Base-by-base conservation (phyloP, 2,329 filamentous ascomycete species). In the Aspergillus bombycis region DNA sequence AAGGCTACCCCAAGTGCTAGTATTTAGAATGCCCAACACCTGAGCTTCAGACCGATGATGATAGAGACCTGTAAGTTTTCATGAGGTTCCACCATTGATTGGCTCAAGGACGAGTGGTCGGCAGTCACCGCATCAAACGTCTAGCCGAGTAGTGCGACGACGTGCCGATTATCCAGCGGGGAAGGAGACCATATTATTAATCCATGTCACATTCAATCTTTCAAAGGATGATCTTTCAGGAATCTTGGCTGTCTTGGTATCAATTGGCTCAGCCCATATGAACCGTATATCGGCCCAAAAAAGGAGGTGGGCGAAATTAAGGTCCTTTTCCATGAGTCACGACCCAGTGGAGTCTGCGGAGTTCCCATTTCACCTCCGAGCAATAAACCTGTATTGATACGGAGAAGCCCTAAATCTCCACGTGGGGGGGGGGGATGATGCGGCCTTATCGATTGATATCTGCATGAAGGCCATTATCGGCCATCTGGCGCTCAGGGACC, bases 101-200 rank as follows among this genome's bases (percentile, higher is more conserved):
- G 53, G 41, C 26, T 50, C 38, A 56, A 52, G 59, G 41, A 41
- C 21, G 21, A 14, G 38, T 32, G 9, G 21, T 32, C 34, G 36
- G 50, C 34, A 58, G 57, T 52, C 45, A 52, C 21, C 12, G 28
- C 23, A 30, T 38, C n/a, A 55, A 32, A 52, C 48, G 48, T 32
- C 19, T 52, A 52, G 48, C 23, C 23, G 32, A 48, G 54, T 57
- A 36, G 41, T 34, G 54, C 23, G 46, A 32, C 61, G 45, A n/a
- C 58, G 65, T 72, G 70, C 70, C 70, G 70, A 64, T 71, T 71
- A 72, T 70, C 69, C 69, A 72, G 60, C 60, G 62, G 63, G 60
- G 65, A 61, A 64, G 41, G 46, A 6, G 48, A 34, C 28, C 43
- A 38, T 21, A 38, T 38, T 53, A 55, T 36, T 55, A 55, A 55